phyloP scores from a whole-genome alignment of 2,329 filamentous ascomycete genomes.

The Penicillium sp. region DNA sequence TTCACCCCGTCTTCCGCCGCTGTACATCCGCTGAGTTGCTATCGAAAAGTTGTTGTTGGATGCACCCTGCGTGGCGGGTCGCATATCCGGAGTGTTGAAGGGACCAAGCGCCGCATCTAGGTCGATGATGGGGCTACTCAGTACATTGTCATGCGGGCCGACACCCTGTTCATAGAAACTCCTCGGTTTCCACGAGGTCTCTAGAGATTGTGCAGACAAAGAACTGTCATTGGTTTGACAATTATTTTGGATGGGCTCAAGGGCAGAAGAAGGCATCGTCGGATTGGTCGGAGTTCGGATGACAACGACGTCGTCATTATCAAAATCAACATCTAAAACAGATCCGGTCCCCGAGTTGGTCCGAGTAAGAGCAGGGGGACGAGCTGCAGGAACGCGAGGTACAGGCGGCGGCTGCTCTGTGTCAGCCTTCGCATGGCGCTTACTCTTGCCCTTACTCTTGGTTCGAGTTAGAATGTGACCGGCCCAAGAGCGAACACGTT shows the following conservation, averaged over 20 bases:
- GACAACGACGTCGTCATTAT: conserved; percentile 43
- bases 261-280: conserved; percentile 22
- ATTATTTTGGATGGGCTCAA: conserved; percentile 15
- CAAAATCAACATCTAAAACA: conserved; percentile 41
- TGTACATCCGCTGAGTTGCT: conserved; percentile 41
- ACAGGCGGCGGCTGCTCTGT: conserved; percentile 9
- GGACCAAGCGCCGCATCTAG: conserved; percentile 86
- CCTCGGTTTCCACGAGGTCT: conserved; percentile 37
- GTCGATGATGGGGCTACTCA: conserved; percentile 72
- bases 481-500: conserved; percentile 62
- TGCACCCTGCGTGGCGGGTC: conserved; percentile 21
- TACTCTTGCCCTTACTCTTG: conserved; percentile 38
- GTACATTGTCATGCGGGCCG: conserved; percentile 51
- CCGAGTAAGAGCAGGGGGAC: conserved; percentile 37
- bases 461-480: conserved; percentile 43
- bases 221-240: conserved; percentile 10
- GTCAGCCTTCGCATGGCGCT: conserved; percentile 40
- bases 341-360: conserved; percentile 37
- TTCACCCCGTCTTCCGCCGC: conserved; percentile 40
- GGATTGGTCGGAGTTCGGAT: conserved; percentile 38
- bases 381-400: conserved; percentile 30
- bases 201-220: conserved; percentile 22
- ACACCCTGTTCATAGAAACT: conserved; percentile 38
- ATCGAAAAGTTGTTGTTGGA: conserved; percentile 34
- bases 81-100: conserved; percentile 61